Evolutionary conservation across 257 asterid species (phyloP).

Genomic region (Buddleja alternifolia): DNA sequence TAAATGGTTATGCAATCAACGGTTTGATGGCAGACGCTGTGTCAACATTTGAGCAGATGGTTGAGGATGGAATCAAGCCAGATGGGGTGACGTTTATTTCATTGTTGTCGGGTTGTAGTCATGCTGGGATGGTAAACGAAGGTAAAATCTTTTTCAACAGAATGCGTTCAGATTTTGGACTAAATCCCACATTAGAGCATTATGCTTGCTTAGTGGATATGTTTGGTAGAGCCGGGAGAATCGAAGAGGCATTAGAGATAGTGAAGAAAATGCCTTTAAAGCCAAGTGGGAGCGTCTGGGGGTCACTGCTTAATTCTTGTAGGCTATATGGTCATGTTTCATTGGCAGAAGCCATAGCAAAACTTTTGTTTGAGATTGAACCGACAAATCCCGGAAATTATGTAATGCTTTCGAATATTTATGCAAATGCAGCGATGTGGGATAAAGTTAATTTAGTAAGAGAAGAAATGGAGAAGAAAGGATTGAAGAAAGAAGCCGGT

Average conservation of each 20-base stretch:
- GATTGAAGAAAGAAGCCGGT: constrained; percentile 49
- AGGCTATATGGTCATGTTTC: constrained; percentile 42
- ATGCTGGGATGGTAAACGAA: constrained; percentile 42
- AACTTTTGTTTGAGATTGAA: constrained; percentile 44
- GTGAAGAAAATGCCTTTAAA: constrained; percentile 47
- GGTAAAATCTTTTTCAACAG: constrained; percentile 41
- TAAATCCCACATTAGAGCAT: constrained; percentile 44
- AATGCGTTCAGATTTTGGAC: constrained; percentile 42
- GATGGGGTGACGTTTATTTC: constrained; percentile 46
- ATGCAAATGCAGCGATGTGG: constrained; percentile 59
- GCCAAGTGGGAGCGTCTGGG: constrained; percentile 58
- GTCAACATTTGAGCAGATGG: constrained; percentile 43
- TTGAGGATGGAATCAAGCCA: constrained; percentile 32
- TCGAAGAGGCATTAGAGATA: constrained; percentile 47
- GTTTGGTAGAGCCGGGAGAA: constrained; percentile 51
- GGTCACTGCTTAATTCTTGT: constrained; percentile 58
- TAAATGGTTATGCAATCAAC: constrained; percentile 53
- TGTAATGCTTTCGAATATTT: constrained; percentile 47
- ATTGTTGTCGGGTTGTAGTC: constrained; percentile 51
- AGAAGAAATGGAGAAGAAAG: constrained; percentile 45
- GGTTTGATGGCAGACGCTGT: constrained; percentile 39
- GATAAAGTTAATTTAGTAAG: constrained; percentile 49
- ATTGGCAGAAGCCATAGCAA: constrained; percentile 47
- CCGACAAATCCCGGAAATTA: constrained; percentile 54
- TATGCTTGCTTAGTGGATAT: constrained; percentile 57